Evolutionary conservation across 2,329 filamentous ascomycete species (phyloP).

Genomic region (Aureobasidium subglaciale): DNA sequence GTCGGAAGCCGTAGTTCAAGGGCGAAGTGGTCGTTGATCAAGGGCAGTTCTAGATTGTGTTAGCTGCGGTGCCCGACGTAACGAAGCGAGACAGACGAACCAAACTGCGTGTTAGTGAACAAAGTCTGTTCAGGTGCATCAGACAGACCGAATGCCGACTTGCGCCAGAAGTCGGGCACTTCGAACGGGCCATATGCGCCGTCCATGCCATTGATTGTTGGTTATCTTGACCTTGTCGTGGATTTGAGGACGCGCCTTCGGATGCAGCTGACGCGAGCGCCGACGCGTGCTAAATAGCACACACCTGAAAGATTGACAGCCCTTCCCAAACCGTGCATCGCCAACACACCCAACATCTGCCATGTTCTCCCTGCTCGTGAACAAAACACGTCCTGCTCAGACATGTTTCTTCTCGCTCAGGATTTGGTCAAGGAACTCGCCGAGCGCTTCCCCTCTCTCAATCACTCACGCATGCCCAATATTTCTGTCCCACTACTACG

Average conservation of each 20-base stretch:
- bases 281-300: neutral
- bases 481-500: no score
- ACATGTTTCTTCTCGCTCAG: no score
- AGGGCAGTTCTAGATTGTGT: slow-evolving; percentile 11
- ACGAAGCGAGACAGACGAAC: neutral
- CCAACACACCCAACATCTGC: no score
- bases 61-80: slow-evolving; percentile 1
- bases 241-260: neutral
- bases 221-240: neutral
- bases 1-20: slow-evolving; percentile 28
- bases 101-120: slow-evolving; percentile 12
- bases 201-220: slow-evolving; percentile 2
- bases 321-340: no score
- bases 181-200: slow-evolving; percentile 19
- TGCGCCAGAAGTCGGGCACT: slow-evolving; percentile 20
- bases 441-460: no score
- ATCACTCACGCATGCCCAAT: no score
- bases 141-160: slow-evolving; percentile 4
- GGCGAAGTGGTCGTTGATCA: slow-evolving; percentile 13
- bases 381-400: no score
- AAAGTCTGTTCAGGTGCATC: slow-evolving; percentile 9
- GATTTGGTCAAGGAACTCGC: no score
- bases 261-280: neutral
- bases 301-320: neutral
- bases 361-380: no score